Conservation (phyloP, 495 filamentous ascomycete genomes). For the Filosporella fistucella region DNA sequence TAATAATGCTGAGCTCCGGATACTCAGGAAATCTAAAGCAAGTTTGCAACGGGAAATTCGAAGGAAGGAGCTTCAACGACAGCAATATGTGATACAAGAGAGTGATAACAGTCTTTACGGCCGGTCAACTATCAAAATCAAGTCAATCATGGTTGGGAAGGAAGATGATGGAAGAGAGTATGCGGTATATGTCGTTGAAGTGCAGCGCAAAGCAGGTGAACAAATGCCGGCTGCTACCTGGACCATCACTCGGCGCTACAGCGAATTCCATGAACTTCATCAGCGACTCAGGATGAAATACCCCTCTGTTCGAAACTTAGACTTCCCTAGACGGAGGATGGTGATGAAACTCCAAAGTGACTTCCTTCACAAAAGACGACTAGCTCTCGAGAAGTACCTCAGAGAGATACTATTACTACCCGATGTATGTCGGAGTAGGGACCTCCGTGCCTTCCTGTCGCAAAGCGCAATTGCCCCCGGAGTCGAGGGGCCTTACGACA, state of each 20-base stretch:
- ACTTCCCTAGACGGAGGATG: slow-evolving; percentile 87
- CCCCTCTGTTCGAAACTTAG: slow-evolving; percentile 78
- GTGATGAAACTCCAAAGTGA: slow-evolving; percentile 96
- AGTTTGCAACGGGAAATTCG: slow-evolving; percentile 89
- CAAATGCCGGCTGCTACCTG: slow-evolving; percentile 83
- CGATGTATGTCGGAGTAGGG: slow-evolving; percentile 89
- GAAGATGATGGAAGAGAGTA: slow-evolving; percentile 93
- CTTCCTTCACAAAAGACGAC: slow-evolving; percentile 83
- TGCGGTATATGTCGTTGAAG: slow-evolving; percentile 89
- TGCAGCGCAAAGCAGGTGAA: slow-evolving; percentile 82
- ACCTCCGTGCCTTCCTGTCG: slow-evolving; percentile 89
- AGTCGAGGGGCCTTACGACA: slow-evolving; percentile 34
- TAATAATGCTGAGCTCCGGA: slow-evolving; percentile 87
- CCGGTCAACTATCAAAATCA: slow-evolving; percentile 82
- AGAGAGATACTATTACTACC: slow-evolving; percentile 78
- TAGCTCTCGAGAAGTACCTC: slow-evolving; percentile 81
- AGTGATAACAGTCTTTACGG: slow-evolving; percentile 97
- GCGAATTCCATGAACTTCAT: slow-evolving; percentile 94
- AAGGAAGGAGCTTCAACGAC: slow-evolving; percentile 90
- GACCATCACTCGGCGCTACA: slow-evolving; percentile 80
- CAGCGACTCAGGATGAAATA: slow-evolving; percentile 81
- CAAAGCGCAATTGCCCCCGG: slow-evolving; percentile 72
- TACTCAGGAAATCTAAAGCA: slow-evolving; percentile 88
- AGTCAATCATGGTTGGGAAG: slow-evolving; percentile 83
- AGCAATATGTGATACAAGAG: slow-evolving; percentile 96